Evolutionary conservation across 2,329 filamentous ascomycete genomes (phyloP), one percentile per base, ranked within the genome.

Genomic region (Apiospora kogelbergensis): DNA sequence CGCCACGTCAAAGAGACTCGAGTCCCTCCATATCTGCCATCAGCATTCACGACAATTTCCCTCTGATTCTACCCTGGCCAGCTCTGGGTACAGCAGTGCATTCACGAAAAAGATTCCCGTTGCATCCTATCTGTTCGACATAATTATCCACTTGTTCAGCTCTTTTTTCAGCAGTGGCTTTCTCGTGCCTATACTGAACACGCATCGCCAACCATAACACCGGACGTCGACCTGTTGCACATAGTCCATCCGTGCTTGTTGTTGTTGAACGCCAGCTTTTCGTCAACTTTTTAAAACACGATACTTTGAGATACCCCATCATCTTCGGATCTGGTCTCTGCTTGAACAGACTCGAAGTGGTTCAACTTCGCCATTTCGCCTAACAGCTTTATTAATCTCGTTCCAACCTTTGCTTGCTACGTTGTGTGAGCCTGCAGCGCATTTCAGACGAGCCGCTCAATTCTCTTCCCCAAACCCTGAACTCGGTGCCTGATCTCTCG

Each of bases 401-500:
- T 60, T 60, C 30, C 53, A 37, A 60, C 46, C 53, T 65, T 45
- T 65, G 63, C 41, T 65, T 65, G 63, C 63, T 45, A 65, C 63
- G 30, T 60, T 60, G 53, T 60, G 53, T 37, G 53, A 60, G 53
- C 53, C 53, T n/a, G 53, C 53, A 60, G 53, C 53, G 53, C 24
- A 65, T 45, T 65, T 33, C 63, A 65, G 63, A 42, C 63, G 63
- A 33, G 41, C 63, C 63, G 63, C 53, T 60, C 53, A 60, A 60
- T 60, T 60, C 53, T 60, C 26, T 60, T 72, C 68, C 72, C 69
- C 33, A 33, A 69, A 67, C 20, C 63, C 63, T 42, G 72, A 42
- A 37, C 65, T 76, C 77, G 80, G 77, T 82, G 81, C 80, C 81
- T 78, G 76, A 75, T 78, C 66, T n/a, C 78, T 76, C 68, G 76